Evolutionary conservation across 2,329 filamentous ascomycete genomes (phyloP).

Genomic region (Claviceps lovelessii): DNA sequence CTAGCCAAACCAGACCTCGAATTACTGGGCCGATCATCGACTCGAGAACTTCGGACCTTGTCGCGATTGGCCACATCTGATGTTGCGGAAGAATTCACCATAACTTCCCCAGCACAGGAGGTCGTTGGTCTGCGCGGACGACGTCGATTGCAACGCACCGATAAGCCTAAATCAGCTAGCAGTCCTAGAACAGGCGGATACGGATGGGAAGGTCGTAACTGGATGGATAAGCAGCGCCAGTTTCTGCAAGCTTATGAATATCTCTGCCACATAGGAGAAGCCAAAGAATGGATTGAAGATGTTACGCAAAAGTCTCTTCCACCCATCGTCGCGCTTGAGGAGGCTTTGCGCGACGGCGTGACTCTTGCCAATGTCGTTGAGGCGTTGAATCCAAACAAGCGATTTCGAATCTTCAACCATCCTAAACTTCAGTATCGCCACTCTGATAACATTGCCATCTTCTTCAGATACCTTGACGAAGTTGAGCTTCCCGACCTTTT

Average conservation of each 20-base stretch:
- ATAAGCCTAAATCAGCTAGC: constrained; percentile 33
- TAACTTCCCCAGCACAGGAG: constrained; percentile 65
- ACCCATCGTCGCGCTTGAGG: constrained; percentile 84
- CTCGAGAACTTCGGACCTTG: constrained; percentile 73
- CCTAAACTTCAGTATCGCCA: constrained; percentile 82
- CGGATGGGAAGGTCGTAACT: constrained; percentile 71
- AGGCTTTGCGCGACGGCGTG: constrained; percentile 81
- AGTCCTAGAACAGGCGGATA: constrained; percentile 39
- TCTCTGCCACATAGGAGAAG: constrained; percentile 95
- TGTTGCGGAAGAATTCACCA: constrained; percentile 64
- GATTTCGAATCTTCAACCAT: constrained; percentile 71
- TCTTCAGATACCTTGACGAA: constrained; percentile 86
- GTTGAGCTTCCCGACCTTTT: constrained; percentile 90
- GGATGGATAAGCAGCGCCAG: constrained; percentile 98
- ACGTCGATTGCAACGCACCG: constrained; percentile 62
- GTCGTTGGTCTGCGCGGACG: constrained; percentile 79
- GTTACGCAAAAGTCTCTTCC: constrained; percentile 75
- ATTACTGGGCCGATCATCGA: constrained; percentile 74
- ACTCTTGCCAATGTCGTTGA: constrained; percentile 91
- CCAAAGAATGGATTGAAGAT: constrained; percentile 96
- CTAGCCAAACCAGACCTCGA: constrained; percentile 61
- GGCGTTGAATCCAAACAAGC: constrained; percentile 63
- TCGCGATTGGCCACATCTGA: constrained; percentile 68
- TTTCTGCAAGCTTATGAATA: constrained; percentile 97
- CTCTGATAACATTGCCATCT: constrained; percentile 93